A percentile compares a stretch with the other conserved stretches of the same genome.
phyloP scores from a whole-genome alignment of 768 basidiomycete species.

The Termitomyces sp. region DNA sequence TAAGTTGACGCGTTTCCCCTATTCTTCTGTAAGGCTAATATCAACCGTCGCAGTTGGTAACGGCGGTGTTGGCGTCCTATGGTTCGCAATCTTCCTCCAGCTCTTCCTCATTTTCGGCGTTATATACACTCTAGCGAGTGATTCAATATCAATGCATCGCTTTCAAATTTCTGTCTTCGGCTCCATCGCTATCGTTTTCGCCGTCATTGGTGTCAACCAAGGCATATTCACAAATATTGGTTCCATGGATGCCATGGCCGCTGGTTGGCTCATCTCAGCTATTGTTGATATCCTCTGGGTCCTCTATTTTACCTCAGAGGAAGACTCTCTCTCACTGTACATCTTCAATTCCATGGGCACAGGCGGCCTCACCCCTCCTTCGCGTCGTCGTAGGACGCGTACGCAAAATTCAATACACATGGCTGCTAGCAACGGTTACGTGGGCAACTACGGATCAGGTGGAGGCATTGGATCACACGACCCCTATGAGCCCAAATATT shows the following conservation, averaged over 20 bases:
- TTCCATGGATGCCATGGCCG: conserved; percentile 77
- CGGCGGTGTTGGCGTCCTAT: conserved; percentile 51
- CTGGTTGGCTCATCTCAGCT: conserved; percentile 90
- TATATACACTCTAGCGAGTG: conserved; percentile 73
- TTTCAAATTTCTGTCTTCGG: conserved; percentile 87
- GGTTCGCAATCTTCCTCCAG: conserved; percentile 85
- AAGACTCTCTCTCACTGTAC: conserved; percentile 81
- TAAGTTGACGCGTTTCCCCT: conserved; percentile 20
- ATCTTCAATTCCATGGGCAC: conserved; percentile 87
- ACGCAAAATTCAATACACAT: conserved; percentile 56
- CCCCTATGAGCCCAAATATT: conserved; percentile 58
- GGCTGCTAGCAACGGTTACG: conserved; percentile 56
- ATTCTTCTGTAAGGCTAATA: conserved; percentile 6
- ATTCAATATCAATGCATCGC: conserved; percentile 90
- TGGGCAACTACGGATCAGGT: conserved; percentile 56
- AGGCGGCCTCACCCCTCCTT: conserved; percentile 78
- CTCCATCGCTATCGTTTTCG: conserved; percentile 82
- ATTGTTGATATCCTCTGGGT: conserved; percentile 95
- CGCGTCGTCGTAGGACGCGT: conserved; percentile 71
- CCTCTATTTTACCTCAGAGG: conserved; percentile 95
- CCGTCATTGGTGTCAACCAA: conserved; percentile 65
- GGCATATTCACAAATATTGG: conserved; percentile 53
- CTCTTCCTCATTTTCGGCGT: conserved; percentile 68
- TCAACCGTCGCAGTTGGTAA: conserved; percentile 30
- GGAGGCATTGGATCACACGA: conserved; percentile 67